These are phyloP conservation scores for Skeletonema costatum DNA, from an alignment of 108 stramenopile species.

Conservation along the genomic window DNA sequence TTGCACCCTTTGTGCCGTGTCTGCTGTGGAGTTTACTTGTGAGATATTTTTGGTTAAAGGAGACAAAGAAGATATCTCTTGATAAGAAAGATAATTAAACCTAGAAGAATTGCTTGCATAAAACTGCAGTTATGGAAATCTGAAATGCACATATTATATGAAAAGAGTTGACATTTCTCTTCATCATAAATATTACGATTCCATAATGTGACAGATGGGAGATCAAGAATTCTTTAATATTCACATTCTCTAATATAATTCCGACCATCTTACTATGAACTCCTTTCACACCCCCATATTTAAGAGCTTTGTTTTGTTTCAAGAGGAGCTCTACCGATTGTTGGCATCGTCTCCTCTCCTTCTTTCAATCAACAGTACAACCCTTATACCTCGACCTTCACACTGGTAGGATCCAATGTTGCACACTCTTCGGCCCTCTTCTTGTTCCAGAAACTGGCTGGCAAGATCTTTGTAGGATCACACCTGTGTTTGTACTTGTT, in stretches of 20 bases:
- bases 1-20: conserved; percentile 43
- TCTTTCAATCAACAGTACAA: not conserved
- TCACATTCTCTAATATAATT: not conserved
- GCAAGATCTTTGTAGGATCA: conserved; percentile 91
- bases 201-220: not conserved
- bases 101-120: not conserved
- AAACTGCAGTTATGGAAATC: not conserved
- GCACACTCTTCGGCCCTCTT: conserved; percentile 88
- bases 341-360: not conserved
- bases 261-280: not conserved
- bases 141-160: not conserved
- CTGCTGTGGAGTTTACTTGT: conserved; percentile 44
- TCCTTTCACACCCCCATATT: not conserved
- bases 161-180: not conserved
- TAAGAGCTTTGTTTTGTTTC: not conserved
- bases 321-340: not conserved
- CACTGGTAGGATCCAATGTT: conserved; percentile 66
- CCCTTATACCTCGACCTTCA: conserved; percentile 57
- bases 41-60: conserved; percentile 42
- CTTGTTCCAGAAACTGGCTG: conserved; percentile 97
- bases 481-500: conserved; percentile 94
- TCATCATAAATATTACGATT: not conserved
- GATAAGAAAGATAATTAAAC: conserved; percentile 39
- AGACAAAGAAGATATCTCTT: conserved; percentile 1
- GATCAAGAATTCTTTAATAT: conserved; percentile 5